These are phyloP conservation scores for Neoboletus brunneissimus DNA, from an alignment of 768 basidiomycete genomes.

Conservation along the genomic window DNA sequence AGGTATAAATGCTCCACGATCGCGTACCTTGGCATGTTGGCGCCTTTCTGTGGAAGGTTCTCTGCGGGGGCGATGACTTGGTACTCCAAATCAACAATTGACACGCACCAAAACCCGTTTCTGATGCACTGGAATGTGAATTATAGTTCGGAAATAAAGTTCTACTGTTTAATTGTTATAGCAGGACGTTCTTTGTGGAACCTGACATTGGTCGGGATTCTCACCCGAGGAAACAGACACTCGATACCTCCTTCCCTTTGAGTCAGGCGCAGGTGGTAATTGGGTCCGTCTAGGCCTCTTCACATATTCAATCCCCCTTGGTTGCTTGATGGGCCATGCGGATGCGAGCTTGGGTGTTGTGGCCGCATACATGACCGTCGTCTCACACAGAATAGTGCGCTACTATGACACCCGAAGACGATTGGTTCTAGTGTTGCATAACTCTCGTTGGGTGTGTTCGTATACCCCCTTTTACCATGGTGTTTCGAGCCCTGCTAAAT, in stretches of 20 bases:
- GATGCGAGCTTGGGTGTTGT: neutral
- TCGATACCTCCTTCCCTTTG: neutral
- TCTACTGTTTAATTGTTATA: too few species aligned
- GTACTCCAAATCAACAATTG: neutral
- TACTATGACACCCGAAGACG: neutral
- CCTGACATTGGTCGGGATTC: neutral
- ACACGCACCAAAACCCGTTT: neutral
- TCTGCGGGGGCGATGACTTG: neutral
- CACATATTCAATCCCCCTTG: too few species aligned
- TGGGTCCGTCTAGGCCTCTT: neutral
- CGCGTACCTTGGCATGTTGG: conserved; percentile 4
- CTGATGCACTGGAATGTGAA: neutral
- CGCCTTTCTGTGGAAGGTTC: conserved; percentile 3
- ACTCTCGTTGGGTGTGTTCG: neutral
- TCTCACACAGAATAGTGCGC: too few species aligned
- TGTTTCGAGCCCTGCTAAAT: neutral
- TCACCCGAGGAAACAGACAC: too few species aligned
- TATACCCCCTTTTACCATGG: too few species aligned
- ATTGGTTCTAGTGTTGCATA: neutral
- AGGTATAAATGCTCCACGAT: conserved; percentile 1
- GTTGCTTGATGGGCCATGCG: neutral
- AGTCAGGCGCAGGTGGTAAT: neutral
- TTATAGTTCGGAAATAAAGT: neutral
- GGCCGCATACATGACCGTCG: too few species aligned
- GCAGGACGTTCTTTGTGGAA: neutral